These are phyloP conservation scores for Clitoria ternatea DNA, from an alignment of 306 rosid species.

Conservation along the genomic window DNA sequence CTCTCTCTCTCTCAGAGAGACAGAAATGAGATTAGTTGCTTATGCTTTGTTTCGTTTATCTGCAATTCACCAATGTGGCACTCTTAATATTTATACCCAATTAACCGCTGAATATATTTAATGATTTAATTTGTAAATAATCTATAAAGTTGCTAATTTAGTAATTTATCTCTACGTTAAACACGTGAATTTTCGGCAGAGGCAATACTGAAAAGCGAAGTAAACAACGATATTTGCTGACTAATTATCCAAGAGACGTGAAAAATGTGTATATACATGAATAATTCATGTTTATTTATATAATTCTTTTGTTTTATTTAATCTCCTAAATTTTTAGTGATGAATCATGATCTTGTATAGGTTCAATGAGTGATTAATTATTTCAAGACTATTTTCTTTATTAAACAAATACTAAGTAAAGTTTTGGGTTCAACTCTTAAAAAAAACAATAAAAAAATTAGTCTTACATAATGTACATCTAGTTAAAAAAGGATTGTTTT, in stretches of 20 bases:
- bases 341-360: not conserved
- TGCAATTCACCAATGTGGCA: not conserved
- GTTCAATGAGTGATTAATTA: too few relatives aligned
- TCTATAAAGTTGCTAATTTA: not conserved
- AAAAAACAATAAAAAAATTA: too few relatives aligned
- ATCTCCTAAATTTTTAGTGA: not conserved
- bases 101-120: not conserved
- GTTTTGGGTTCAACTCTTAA: too few relatives aligned
- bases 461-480: too few relatives aligned
- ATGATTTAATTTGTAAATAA: not conserved
- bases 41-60: not conserved
- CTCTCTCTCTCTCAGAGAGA: not conserved
- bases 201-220: too few relatives aligned
- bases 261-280: not conserved
- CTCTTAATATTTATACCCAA: conserved; percentile 27
- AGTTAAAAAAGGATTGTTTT: too few relatives aligned
- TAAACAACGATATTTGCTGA: not conserved
- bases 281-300: not conserved
- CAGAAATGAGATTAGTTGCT: not conserved
- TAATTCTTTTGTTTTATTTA: not conserved
- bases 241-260: not conserved
- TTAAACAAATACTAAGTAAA: too few relatives aligned
- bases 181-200: not conserved
- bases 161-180: not conserved
- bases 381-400: too few relatives aligned